phyloP scores from a whole-genome alignment of 169 alveolate species.

The Plasmodium malariae region DNA sequence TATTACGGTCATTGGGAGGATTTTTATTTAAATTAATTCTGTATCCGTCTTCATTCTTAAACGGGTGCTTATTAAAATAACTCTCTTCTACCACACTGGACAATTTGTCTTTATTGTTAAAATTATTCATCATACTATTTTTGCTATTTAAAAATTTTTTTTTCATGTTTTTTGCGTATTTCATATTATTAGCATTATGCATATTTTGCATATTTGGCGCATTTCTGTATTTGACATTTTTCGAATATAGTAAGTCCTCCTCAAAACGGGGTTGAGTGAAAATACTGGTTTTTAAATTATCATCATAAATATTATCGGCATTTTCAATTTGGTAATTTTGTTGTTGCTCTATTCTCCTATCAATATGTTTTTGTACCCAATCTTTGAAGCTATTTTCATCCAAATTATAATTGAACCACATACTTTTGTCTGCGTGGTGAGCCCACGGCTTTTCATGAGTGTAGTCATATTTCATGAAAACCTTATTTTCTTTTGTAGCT shows the following conservation, averaged over 20 bases:
- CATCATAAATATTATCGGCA: conserved; percentile 52
- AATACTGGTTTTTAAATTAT: conserved; percentile 4
- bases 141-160: background rate
- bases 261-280: conserved; percentile 3
- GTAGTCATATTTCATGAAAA: conserved; percentile 64
- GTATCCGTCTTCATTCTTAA: background rate
- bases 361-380: conserved; percentile 70
- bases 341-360: conserved; percentile 42
- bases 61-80: background rate
- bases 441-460: conserved; percentile 71
- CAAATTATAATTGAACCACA: conserved; percentile 75
- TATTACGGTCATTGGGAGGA: background rate
- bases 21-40: background rate
- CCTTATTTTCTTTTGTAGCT: conserved; percentile 72
- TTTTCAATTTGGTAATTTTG: conserved; percentile 64
- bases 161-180: background rate
- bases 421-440: conserved; percentile 53
- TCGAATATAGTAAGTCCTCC: background rate
- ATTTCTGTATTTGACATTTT: background rate
- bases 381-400: conserved; percentile 64
- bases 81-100: background rate
- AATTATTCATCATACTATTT: background rate
- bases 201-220: background rate
- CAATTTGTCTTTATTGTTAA: background rate
- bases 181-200: conserved; percentile 9